These are phyloP conservation scores for Pseudogymnoascus sp. DNA, from an alignment of 2,329 filamentous ascomycete species.

Conservation along the genomic window DNA sequence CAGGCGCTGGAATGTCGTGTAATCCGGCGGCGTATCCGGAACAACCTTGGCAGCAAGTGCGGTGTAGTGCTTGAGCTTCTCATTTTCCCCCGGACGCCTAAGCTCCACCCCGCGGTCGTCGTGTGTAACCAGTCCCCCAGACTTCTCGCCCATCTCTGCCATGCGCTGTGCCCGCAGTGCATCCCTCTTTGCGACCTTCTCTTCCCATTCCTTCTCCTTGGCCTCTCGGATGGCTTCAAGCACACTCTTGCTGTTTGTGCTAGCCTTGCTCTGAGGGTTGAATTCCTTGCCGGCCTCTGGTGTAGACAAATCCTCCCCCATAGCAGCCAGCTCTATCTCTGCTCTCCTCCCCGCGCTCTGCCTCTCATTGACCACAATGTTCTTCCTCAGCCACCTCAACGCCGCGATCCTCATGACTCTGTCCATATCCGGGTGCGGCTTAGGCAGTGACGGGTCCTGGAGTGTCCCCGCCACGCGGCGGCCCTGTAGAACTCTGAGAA, in stretches of 20 bases:
- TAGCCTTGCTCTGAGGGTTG: constrained; percentile 26
- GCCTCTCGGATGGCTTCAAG: constrained; percentile 51
- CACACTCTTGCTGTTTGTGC: constrained; percentile 50
- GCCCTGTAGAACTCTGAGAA: constrained; percentile 54
- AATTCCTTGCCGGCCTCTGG: constrained; percentile 17
- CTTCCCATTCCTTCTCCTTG: constrained; percentile 38
- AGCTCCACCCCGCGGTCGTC: constrained; percentile 21
- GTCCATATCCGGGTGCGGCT: not conserved
- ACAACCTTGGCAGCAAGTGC: constrained; percentile 40
- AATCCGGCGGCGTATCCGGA: constrained; percentile 44
- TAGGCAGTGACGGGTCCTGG: constrained; percentile 45
- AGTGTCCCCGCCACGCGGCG: constrained; percentile 57
- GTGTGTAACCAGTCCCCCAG: constrained; percentile 20
- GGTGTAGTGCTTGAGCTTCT: constrained; percentile 25
- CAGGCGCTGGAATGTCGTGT: constrained; percentile 46
- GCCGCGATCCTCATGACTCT: constrained; percentile 38
- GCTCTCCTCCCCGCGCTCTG: constrained; percentile 53
- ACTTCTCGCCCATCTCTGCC: constrained; percentile 35
- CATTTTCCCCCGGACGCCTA: constrained; percentile 22
- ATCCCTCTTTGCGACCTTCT: constrained; percentile 37
- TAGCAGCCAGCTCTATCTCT: constrained; percentile 49
- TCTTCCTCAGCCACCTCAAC: constrained; percentile 47
- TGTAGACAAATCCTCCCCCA: constrained; percentile 22
- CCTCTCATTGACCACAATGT: constrained; percentile 51
- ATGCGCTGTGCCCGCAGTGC: constrained; percentile 39